phyloP scores from a whole-genome alignment of 148 eudicot species.

The Salicornia ramosissima region DNA sequence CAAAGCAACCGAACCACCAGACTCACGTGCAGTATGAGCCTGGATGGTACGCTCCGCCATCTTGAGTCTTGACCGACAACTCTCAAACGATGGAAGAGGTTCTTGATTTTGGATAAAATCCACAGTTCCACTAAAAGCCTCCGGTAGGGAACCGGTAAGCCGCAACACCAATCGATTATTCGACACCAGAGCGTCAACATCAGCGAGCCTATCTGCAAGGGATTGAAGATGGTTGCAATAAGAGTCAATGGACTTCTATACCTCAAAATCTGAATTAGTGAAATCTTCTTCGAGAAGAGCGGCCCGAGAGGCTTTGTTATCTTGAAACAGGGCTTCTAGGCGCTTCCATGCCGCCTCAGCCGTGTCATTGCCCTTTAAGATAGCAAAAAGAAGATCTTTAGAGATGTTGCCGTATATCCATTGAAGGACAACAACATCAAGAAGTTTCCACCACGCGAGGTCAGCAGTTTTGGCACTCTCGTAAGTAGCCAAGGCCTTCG shows the following conservation, averaged over 20 bases:
- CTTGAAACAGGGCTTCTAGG: background rate
- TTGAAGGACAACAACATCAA: background rate
- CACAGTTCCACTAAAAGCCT: background rate
- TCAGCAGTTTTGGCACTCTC: background rate
- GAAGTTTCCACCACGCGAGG: background rate
- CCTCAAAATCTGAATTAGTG: background rate
- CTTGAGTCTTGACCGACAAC: background rate
- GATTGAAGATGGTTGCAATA: background rate
- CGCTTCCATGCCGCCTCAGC: background rate
- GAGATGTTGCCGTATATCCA: background rate
- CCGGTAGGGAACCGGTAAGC: background rate
- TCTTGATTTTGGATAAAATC: too few relatives aligned
- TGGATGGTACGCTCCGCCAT: background rate
- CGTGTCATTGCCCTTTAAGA: background rate
- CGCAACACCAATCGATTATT: background rate
- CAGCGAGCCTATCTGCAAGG: background rate
- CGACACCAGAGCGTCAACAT: background rate
- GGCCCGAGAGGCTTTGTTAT: background rate
- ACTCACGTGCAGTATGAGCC: background rate
- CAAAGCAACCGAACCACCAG: background rate
- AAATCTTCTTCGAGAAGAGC: background rate
- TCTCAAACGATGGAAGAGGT: background rate
- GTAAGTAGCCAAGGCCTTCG: background rate
- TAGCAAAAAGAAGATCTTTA: background rate
- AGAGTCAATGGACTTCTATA: too few relatives aligned